Evolutionary conservation across 495 filamentous ascomycete genomes (phyloP), one percentile per base, ranked within the genome.

Genomic region (Talaromyces nanjingensis): DNA sequence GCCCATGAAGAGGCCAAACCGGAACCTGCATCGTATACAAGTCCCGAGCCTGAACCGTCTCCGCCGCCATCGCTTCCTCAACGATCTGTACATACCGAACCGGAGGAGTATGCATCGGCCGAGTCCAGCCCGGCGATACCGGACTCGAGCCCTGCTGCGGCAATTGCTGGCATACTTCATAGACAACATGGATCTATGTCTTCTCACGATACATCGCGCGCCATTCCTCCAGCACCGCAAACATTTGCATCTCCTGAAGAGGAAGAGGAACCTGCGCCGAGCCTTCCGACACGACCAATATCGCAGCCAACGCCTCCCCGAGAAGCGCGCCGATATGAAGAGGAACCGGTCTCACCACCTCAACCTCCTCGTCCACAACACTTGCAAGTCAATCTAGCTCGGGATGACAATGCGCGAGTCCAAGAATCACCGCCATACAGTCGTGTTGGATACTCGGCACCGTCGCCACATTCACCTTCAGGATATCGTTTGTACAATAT

Each of bases 401-500:
- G 65, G 22, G 60, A 70, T 58, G 73, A 63, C 68, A 75, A 62
- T 53, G 65, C 75, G 62, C 71, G 80, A 69, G 76, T 87, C 7
- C 73, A 78, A 61, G 80, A 81, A 37, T 88, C 86, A 0, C 83
- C 86, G 12, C 85, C 87, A 18, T 83, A 83, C 63, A 86, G 82
- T 60, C 74, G 85, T 39, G 80, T 79, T 22, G 72, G 80, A 20
- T 72, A 78, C 59, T 66, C 74, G 25, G 74, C 74, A 27, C 75
- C 78, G 39, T 60, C 55, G 14, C 63, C 62, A 57, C 81, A 82
- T 2, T 88, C 86, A 16, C 89, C 88, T 4, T 90, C 89, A 11
- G 91, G 90, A 22, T 97, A 91, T 71, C 91, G 93, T 69, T 81
- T 97, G 69, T 97, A 96, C 75, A 96, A 93, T 69, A 90, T 99